Conservation (phyloP, 129 eudicot genomes). For the Silybum marianum region DNA sequence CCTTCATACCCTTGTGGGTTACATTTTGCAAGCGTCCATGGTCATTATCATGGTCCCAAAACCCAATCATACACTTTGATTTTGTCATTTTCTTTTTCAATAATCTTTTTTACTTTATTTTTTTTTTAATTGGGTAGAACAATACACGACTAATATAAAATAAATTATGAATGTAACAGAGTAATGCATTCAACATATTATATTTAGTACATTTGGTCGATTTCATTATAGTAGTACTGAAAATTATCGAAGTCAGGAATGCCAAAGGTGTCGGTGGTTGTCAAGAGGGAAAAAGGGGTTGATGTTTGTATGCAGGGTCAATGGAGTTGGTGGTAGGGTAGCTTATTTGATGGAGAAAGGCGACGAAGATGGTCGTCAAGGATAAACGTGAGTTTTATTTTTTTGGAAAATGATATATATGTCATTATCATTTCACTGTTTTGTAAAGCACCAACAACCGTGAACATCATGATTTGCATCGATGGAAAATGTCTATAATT, state of each 20-base stretch:
- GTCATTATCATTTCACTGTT: not conserved
- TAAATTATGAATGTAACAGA: not conserved
- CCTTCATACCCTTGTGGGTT: constrained; percentile 26
- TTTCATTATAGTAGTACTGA: not conserved
- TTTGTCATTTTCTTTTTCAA: constrained; percentile 9
- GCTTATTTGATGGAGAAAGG: not conserved
- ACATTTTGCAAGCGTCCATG: constrained; percentile 28
- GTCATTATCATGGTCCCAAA: constrained; percentile 40
- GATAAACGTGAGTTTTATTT: not conserved
- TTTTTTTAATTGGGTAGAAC: not conserved
- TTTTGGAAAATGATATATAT: not conserved
- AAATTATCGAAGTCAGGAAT: not conserved
- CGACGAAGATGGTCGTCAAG: not conserved
- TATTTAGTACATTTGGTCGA: not conserved
- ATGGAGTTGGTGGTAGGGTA: constrained; percentile 3
- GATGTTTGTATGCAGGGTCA: not conserved
- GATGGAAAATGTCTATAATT: not conserved
- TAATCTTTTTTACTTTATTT: not conserved
- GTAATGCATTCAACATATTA: not conserved
- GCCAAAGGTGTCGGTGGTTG: not conserved
- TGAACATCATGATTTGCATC: not conserved
- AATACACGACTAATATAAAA: not conserved
- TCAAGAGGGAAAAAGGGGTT: not conserved
- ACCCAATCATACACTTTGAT: constrained; percentile 27
- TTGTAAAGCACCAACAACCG: not conserved